Conservation (phyloP, 306 rosid genomes). For the Elaeagnus macrophylla region DNA sequence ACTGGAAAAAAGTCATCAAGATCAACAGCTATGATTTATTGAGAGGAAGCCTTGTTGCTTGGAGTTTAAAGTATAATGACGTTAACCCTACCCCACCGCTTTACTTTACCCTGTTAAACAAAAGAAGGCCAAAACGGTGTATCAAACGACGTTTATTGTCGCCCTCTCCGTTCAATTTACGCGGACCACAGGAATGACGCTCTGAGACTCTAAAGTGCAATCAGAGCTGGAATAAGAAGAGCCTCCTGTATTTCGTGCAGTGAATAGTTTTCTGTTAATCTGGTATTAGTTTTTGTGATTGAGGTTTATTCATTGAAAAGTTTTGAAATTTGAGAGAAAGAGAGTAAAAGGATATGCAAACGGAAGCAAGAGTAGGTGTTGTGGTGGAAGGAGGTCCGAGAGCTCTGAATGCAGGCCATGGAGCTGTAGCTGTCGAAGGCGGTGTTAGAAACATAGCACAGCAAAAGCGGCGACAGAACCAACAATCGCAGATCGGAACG, state of each 20-base stretch:
- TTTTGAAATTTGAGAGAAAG: slow-evolving; percentile 8
- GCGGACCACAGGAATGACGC: slow-evolving; percentile 2
- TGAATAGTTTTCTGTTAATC: neutral
- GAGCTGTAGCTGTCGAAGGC: slow-evolving; percentile 50
- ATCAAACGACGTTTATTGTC: too few relatives aligned
- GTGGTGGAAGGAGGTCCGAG: slow-evolving; percentile 56
- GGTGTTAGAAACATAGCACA: slow-evolving; percentile 41
- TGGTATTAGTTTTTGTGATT: neutral
- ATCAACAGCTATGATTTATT: too few relatives aligned
- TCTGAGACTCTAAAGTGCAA: neutral
- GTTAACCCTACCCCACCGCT: too few relatives aligned
- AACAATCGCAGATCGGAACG: slow-evolving; percentile 66
- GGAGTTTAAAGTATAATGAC: too few relatives aligned
- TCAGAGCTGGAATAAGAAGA: neutral
- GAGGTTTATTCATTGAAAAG: slow-evolving; percentile 1
- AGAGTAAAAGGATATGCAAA: slow-evolving; percentile 47
- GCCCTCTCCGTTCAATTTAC: slow-evolving; percentile 11
- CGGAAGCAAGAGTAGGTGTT: slow-evolving; percentile 82
- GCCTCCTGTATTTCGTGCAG: too few relatives aligned
- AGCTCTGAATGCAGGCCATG: slow-evolving; percentile 37
- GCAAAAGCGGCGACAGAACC: slow-evolving; percentile 32
- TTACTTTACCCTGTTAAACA: too few relatives aligned
- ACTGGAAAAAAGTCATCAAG: too few relatives aligned
- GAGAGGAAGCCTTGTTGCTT: too few relatives aligned
- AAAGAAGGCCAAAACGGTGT: too few relatives aligned